Percentiles rank a stretch among this genome's conserved stretches.
These are phyloP conservation scores for Pezizomycotina sp. DNA, from an alignment of 2,329 filamentous ascomycete species.

Conservation along the genomic window DNA sequence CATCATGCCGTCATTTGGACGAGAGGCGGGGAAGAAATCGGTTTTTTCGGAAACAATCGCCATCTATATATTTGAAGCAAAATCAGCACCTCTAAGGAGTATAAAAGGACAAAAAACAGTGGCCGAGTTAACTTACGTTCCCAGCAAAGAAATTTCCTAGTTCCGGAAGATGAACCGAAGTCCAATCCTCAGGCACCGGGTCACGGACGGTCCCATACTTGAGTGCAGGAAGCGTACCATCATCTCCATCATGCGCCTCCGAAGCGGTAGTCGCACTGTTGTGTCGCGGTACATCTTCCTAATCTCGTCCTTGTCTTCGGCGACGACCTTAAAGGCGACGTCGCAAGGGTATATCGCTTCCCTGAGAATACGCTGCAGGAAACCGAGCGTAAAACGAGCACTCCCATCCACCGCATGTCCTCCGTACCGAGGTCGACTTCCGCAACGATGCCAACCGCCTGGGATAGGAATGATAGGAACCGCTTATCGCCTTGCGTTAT, in stretches of 20 bases:
- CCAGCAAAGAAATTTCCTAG: slow-evolving; percentile 88
- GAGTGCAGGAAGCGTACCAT: slow-evolving; percentile 49
- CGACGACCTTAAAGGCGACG: slow-evolving; percentile 66
- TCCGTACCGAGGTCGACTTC: slow-evolving; percentile 84
- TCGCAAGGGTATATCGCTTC: slow-evolving; percentile 78
- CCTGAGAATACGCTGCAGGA: slow-evolving; percentile 57
- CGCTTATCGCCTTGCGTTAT: slow-evolving; percentile 65
- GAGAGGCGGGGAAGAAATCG: slow-evolving; percentile 72
- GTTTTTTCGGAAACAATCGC: slow-evolving; percentile 73
- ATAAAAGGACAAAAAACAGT: background rate
- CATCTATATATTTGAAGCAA: slow-evolving; percentile 41
- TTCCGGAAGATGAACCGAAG: slow-evolving; percentile 53
- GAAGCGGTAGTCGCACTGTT: slow-evolving; percentile 9
- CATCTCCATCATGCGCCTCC: slow-evolving; percentile 18
- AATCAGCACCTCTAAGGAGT: background rate
- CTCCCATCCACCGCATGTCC: slow-evolving; percentile 82
- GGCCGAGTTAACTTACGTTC: slow-evolving; percentile 43
- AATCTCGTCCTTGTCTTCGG: slow-evolving; percentile 57
- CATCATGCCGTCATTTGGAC: slow-evolving; percentile 69
- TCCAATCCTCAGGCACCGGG: slow-evolving; percentile 61
- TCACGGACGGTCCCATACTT: slow-evolving; percentile 68
- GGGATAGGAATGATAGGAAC: slow-evolving; percentile 75
- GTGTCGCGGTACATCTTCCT: slow-evolving; percentile 50
- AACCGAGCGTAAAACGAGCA: slow-evolving; percentile 68
- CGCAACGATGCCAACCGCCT: slow-evolving; percentile 75